phyloP scores from a whole-genome alignment of 257 asterid genomes.

The Solanum boliviense region DNA sequence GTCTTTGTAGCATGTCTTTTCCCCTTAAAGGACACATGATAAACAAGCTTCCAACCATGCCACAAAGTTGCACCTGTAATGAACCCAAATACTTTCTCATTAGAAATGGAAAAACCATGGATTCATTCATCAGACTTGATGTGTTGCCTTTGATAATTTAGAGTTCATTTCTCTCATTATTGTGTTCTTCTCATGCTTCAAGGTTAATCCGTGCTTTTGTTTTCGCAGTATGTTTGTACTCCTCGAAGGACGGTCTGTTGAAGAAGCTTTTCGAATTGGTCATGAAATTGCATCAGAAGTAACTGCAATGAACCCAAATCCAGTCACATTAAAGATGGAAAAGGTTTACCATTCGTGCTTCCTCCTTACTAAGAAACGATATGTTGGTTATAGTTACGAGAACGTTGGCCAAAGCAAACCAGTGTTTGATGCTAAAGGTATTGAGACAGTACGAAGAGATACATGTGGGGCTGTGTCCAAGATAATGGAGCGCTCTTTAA shows the following conservation, averaged over 20 bases:
- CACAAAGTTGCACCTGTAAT: not conserved
- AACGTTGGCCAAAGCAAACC: conserved; percentile 70
- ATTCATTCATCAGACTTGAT: not conserved
- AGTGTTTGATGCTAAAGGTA: conserved; percentile 90
- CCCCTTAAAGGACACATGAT: not conserved
- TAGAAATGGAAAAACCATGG: not conserved
- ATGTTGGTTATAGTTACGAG: conserved; percentile 94
- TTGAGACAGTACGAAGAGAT: conserved; percentile 91
- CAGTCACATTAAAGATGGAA: conserved; percentile 85
- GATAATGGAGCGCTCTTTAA: conserved; percentile 77
- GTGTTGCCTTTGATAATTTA: not conserved
- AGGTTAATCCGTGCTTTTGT: not conserved
- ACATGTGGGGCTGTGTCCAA: conserved; percentile 91
- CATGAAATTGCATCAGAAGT: conserved; percentile 80
- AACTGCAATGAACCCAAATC: conserved; percentile 74
- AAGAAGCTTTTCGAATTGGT: conserved; percentile 75
- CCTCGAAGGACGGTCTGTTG: conserved; percentile 72
- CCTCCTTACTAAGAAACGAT: conserved; percentile 93
- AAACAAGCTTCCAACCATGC: not conserved
- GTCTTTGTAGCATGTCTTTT: not conserved
- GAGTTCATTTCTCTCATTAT: not conserved
- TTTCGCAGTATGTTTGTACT: conserved; percentile 90
- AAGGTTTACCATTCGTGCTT: conserved; percentile 89
- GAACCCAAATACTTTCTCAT: not conserved
- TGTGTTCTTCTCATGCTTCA: not conserved